Percentiles rank a stretch among this genome's conserved stretches.
Evolutionary conservation across 257 asterid genomes (phyloP).

Genomic region (Sherardia arvensis): DNA sequence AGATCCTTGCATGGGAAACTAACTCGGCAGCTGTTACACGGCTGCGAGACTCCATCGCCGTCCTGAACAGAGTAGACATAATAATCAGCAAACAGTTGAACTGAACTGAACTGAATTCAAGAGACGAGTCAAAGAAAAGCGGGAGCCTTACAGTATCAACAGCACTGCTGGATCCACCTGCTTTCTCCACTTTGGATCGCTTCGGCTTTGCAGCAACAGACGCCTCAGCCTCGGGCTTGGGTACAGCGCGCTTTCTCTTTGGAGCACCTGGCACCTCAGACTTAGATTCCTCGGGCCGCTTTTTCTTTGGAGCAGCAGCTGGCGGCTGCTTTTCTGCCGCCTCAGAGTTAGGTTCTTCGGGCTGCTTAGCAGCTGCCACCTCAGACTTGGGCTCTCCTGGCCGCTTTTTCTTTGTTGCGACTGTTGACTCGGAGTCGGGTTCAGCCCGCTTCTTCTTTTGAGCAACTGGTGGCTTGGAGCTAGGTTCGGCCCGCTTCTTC

Average conservation of each 20-base stretch:
- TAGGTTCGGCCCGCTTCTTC: too few relatives aligned
- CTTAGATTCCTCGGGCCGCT: too few relatives aligned
- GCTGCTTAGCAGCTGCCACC: too few relatives aligned
- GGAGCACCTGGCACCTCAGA: not conserved
- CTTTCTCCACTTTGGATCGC: constrained; percentile 50
- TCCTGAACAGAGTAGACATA: constrained; percentile 35
- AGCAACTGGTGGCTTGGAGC: too few relatives aligned
- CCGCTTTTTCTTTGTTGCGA: too few relatives aligned
- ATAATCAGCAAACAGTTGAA: not conserved
- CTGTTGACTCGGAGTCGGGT: too few relatives aligned
- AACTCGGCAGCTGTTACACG: constrained; percentile 73
- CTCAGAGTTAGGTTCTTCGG: too few relatives aligned
- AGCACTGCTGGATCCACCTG: constrained; percentile 50
- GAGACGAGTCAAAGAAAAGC: too few relatives aligned
- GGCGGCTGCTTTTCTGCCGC: too few relatives aligned
- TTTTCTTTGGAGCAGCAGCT: too few relatives aligned
- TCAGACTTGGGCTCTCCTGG: too few relatives aligned
- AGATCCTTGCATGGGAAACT: constrained; percentile 48
- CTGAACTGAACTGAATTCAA: not conserved
- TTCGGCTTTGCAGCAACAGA: constrained; percentile 19
- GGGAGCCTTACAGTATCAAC: constrained; percentile 57
- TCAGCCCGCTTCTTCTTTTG: too few relatives aligned
- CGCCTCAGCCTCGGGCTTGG: constrained; percentile 30
- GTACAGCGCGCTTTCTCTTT: not conserved
- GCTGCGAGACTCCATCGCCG: constrained; percentile 24